phyloP scores from a whole-genome alignment of 306 rosid genomes.

The Lithocarpus polystachyus region DNA sequence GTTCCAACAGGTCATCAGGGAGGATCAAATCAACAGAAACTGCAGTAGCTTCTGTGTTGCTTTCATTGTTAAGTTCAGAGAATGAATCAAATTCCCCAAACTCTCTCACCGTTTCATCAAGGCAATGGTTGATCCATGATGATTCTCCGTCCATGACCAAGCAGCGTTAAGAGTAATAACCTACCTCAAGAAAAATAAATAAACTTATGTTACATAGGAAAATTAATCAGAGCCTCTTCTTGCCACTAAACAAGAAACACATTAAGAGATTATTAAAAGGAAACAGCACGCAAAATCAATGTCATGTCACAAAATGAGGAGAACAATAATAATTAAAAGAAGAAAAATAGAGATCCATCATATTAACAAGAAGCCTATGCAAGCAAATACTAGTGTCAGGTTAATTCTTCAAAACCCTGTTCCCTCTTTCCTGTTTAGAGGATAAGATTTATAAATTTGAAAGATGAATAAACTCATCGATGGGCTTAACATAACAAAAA shows the following conservation, averaged over 20 bases:
- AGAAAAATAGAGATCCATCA: neutral
- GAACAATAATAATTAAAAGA: neutral
- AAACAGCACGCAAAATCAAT: neutral
- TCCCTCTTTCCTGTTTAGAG: neutral
- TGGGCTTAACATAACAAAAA: neutral
- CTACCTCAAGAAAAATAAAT: conserved; percentile 18
- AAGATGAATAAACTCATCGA: neutral
- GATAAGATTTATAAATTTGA: neutral
- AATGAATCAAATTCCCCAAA: conserved; percentile 45
- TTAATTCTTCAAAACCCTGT: neutral
- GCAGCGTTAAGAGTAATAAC: conserved; percentile 18
- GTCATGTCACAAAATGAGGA: neutral
- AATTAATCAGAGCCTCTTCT: neutral
- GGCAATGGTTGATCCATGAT: conserved; percentile 65
- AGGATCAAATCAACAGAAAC: conserved; percentile 58
- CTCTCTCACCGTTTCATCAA: conserved; percentile 44
- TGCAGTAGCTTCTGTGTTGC: conserved; percentile 45
- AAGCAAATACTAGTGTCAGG: neutral
- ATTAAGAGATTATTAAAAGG: neutral
- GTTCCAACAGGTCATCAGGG: conserved; percentile 87
- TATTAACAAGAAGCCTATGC: neutral
- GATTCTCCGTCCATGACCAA: conserved; percentile 74
- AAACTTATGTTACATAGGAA: neutral
- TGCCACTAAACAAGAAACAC: conserved; percentile 12
- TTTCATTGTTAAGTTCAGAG: conserved; percentile 57